phyloP scores from a whole-genome alignment of 2,329 filamentous ascomycete species.

The Aspergillus sp. region DNA sequence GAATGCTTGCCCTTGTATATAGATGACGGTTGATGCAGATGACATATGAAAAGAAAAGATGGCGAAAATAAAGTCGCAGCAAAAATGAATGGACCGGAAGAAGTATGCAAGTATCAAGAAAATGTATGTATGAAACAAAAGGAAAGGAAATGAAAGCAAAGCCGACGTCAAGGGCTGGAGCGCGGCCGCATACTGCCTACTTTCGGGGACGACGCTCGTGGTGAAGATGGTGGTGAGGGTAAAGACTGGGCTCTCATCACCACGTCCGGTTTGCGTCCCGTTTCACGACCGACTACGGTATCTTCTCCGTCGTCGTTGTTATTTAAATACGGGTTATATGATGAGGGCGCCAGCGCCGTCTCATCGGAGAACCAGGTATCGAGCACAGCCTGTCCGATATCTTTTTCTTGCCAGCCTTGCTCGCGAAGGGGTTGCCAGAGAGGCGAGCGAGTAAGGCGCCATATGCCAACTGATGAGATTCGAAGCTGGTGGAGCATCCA shows the following conservation, averaged over 20 bases:
- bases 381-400: slow-evolving; percentile 24
- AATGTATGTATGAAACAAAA: background rate
- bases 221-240: background rate
- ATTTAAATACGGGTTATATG: background rate
- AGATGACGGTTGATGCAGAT: background rate
- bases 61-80: background rate
- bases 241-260: background rate
- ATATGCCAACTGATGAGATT: slow-evolving; percentile 27
- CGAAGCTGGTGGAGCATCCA: slow-evolving; percentile 34
- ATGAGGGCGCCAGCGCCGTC: background rate
- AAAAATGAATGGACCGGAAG: background rate
- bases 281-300: background rate
- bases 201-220: background rate
- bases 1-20: background rate
- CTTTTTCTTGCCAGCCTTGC: slow-evolving; percentile 18
- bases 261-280: background rate
- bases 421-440: slow-evolving; percentile 17
- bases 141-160: background rate
- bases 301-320: background rate
- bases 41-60: background rate
- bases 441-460: slow-evolving; percentile 23
- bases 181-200: background rate
- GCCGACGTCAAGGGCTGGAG: background rate
- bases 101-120: too few species aligned
- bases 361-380: slow-evolving; percentile 25